Base-by-base conservation (phyloP, 2,329 filamentous ascomycete genomes). In the Aspergillus chevalieri region DNA sequence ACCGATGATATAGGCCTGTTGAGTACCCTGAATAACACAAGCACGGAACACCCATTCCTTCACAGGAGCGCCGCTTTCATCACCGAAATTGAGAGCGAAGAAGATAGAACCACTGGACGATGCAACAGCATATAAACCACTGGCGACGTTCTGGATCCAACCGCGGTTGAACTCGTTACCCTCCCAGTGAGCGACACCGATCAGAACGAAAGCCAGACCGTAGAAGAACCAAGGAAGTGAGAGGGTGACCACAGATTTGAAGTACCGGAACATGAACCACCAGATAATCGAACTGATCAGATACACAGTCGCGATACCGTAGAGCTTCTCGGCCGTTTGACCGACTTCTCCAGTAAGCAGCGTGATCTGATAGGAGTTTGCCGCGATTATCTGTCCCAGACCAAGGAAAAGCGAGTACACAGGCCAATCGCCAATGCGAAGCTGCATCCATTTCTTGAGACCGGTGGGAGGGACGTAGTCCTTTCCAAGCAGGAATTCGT, bases 41-140 rank as follows among this genome's bases (percentile, higher is more conserved):
- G 83, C 83, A 49, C 83, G 77, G 67, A 81, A 83, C n/a, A 83
- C 81, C 82, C 82, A 85, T 33, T 80, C 74, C 61, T 79, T 82
- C 41, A 84, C 78, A 6, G 82, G 80, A 3, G 78, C 76, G 43
- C 81, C 81, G 39, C 78, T 80, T 69, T 84, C 81, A 56, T 80
- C 79, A 49, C 82, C 82, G 58, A 85, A 85, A 64, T 86, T 86
- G 45, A 85, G 74, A 2, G 82, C 78, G 58, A 86, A 86, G 70
- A 81, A 84, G 50, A 86, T 73, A 1, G 79, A 80, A 10, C 83
- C 83, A 38, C 78, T 80, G 7, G 81, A 77, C 5, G 83, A 83
- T 5, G 82, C 83, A 5, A 78, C 72, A 1, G 82, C 79, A 60
- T 86, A 86, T 19, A 83, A 59, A 3, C 73, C 82, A 3, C 81